Conservation (phyloP, 73 alveolate genomes). For the Blepharisma japonicum region DNA sequence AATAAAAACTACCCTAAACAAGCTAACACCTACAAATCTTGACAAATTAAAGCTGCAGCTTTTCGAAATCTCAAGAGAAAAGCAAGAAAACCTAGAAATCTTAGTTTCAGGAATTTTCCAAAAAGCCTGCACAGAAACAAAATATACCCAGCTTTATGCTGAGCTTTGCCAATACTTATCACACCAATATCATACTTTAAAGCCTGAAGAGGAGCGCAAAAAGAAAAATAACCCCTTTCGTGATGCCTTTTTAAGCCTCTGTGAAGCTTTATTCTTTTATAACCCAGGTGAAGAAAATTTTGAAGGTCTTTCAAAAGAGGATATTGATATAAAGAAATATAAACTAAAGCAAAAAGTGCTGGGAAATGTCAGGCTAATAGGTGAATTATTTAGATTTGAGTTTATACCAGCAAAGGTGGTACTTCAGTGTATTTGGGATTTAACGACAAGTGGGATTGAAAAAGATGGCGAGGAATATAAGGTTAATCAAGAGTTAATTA, state of each 20-base stretch:
- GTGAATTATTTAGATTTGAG: constrained; percentile 15
- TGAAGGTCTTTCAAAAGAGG: not conserved
- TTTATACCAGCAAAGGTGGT: constrained; percentile 9
- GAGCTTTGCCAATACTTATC: constrained; percentile 21
- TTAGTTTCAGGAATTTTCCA: constrained; percentile 28
- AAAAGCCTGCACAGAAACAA: constrained; percentile 39
- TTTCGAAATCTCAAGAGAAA: constrained; percentile 4
- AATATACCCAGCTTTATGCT: constrained; percentile 28
- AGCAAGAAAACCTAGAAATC: not conserved
- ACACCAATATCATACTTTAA: not conserved
- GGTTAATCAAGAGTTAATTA: not conserved
- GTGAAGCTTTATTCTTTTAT: not conserved
- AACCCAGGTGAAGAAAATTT: constrained; percentile 6
- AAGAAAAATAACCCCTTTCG: not conserved
- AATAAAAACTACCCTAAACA: constrained; percentile 29
- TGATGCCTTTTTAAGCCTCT: not conserved
- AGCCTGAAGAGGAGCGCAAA: not conserved
- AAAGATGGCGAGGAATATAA: not conserved
- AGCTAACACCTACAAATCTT: constrained; percentile 26
- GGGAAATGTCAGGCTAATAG: constrained; percentile 26
- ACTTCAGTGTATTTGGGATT: not conserved
- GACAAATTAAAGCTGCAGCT: constrained; percentile 24
- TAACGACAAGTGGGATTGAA: too few species aligned
- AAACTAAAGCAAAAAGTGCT: not conserved
- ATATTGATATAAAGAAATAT: not conserved